Base-by-base conservation (phyloP, 2,329 filamentous ascomycete genomes). In the Pseudogymnoascus sp. region DNA sequence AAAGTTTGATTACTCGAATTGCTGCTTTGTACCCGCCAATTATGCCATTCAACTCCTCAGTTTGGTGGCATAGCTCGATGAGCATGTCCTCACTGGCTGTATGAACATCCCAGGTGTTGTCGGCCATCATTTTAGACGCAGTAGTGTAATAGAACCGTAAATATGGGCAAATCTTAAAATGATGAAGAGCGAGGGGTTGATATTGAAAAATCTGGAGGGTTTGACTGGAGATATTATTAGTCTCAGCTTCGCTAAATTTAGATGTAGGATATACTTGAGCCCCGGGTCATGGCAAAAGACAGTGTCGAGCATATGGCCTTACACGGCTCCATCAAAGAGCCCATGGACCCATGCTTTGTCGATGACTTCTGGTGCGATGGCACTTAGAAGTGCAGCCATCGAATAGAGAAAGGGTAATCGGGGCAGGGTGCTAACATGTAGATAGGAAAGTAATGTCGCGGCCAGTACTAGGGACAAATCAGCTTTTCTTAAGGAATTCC, bases 71-170 rank as follows among this genome's bases (percentile, higher is more conserved):
- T 5, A 65, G 33, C 44, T 62, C 9, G 47, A 63, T 59, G 33
- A 67, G 47, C 57, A 15, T 60, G 60, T 65, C 66, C 65, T 69
- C 61, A 33, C 47, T 63, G 13, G 63, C 44, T 33, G 47, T 62
- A 17, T 64, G 61, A 19, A 64, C 42, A 21, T 64, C 61, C 50
- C 33, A 64, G 42, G 61, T 19, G 1, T 26, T 9, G 44, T 50
- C 44, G 2, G 44, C 21, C 21, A 28, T 50, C 8, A 50, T n/a
- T 28, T 50, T 28, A 50, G 23, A 19, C 6, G 40, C 9, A 10
- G 40, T 21, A 42, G 40, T 42, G 40, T 11, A 42, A 3, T 5
- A 19, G 17, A 4, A 42, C 17, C n/a, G 10, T 21, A 42, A 42
- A 42, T 17, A 11, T 10, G 9, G 9, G 17, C 9, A 21, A 42